A percentile compares a stretch with the other conserved stretches of the same genome.
These are phyloP conservation scores for Stachybotrys elegans DNA, from an alignment of 2,329 filamentous ascomycete genomes.

Conservation along the genomic window DNA sequence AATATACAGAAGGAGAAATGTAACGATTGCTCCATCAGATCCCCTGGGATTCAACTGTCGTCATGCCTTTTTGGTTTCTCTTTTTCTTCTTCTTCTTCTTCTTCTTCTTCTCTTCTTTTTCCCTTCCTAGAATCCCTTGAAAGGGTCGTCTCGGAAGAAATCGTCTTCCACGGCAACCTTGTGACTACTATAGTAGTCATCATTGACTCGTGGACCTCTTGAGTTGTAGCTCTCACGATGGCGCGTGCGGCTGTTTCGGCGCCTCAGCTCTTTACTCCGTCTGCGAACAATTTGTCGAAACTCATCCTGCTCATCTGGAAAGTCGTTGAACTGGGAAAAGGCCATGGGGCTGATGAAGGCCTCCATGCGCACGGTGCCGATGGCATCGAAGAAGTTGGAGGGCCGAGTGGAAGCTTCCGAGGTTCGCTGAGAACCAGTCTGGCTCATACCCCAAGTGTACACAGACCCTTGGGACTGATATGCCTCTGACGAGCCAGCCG, in stretches of 20 bases:
- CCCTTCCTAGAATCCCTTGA: constrained; percentile 50
- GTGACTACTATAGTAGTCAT: constrained; percentile 44
- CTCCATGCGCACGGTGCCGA: constrained; percentile 93
- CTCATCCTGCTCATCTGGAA: constrained; percentile 46
- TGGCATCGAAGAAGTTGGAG: constrained; percentile 74
- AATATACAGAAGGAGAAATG: too few species aligned
- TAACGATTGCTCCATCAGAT: too few species aligned
- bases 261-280: constrained; percentile 50
- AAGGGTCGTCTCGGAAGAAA: constrained; percentile 55
- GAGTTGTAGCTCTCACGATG: constrained; percentile 47
- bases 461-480: constrained; percentile 50
- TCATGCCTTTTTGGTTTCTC: too few species aligned
- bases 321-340: constrained; percentile 40
- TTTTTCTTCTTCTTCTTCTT: too few species aligned
- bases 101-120: too few species aligned
- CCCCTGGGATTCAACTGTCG: too few species aligned
- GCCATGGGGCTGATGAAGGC: constrained; percentile 75
- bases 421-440: constrained; percentile 42
- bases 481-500: constrained; percentile 55
- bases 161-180: constrained; percentile 49
- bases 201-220: constrained; percentile 38
- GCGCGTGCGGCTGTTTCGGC: constrained; percentile 48
- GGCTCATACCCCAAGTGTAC: constrained; percentile 40
- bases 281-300: constrained; percentile 41
- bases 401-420: constrained; percentile 50